phyloP scores from a whole-genome alignment of 768 basidiomycete species.

The Tulasnella sp. region DNA sequence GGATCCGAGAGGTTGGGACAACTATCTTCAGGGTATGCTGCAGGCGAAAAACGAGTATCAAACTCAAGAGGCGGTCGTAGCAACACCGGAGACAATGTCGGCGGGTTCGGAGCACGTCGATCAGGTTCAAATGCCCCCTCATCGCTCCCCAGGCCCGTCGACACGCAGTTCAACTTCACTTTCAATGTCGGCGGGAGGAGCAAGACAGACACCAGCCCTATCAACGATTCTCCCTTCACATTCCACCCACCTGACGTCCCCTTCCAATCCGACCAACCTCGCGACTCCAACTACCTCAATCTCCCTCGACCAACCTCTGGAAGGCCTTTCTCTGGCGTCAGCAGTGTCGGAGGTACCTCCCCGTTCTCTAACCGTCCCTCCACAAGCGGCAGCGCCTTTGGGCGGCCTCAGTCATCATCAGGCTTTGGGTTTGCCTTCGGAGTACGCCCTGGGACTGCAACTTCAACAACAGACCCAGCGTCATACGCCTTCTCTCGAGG shows the following conservation, averaged over 20 bases:
- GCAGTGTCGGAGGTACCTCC: constrained; percentile 11
- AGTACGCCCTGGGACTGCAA: constrained; percentile 6
- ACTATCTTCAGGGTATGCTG: background rate
- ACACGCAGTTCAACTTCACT: background rate
- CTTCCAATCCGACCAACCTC: background rate
- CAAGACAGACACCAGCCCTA: constrained; percentile 5
- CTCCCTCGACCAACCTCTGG: constrained; percentile 12
- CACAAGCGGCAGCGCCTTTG: constrained; percentile 10
- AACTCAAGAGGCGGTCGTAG: background rate
- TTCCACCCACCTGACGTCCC: constrained; percentile 13
- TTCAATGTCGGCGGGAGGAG: background rate
- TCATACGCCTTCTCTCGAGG: constrained; percentile 14
- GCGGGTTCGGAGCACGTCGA: background rate
- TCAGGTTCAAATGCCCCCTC: background rate
- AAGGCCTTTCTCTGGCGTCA: constrained; percentile 13
- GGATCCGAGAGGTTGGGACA: background rate
- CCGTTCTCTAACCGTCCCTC: constrained; percentile 6
- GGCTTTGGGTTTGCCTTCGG: background rate
- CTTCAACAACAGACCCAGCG: constrained; percentile 12
- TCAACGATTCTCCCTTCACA: constrained; percentile 11
- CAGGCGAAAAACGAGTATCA: background rate
- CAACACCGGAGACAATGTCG: background rate
- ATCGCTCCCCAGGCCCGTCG: background rate
- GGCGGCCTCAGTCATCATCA: constrained; percentile 4
- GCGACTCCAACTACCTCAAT: background rate